Evolutionary conservation across 768 basidiomycete species (phyloP).

Genomic region (Mycena amicta): DNA sequence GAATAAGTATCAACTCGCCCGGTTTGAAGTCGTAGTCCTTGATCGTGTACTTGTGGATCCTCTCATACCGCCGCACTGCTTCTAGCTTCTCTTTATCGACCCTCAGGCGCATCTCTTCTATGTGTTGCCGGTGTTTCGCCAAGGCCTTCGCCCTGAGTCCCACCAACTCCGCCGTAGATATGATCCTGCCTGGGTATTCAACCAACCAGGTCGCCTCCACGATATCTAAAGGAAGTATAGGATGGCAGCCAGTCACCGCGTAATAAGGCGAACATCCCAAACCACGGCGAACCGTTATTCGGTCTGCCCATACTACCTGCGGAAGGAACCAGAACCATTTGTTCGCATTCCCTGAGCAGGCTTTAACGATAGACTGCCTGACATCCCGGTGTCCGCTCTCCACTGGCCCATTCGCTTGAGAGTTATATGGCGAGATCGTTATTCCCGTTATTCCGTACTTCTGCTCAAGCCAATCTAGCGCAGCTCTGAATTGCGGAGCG

Average conservation of each 20-base stretch:
- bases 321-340: conserved; percentile 34
- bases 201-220: conserved; percentile 35
- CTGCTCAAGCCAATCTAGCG: conserved; percentile 25
- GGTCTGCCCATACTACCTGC: conserved; percentile 40
- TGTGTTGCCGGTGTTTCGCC: conserved; percentile 19
- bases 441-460: conserved; percentile 36
- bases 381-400: conserved; percentile 31
- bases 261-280: conserved; percentile 39
- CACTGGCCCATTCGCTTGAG: conserved; percentile 33
- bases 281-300: conserved; percentile 28
- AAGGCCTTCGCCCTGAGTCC: conserved; percentile 25
- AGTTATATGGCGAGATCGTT: conserved; percentile 38
- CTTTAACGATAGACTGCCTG: conserved; percentile 37
- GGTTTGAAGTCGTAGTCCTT: conserved; percentile 29
- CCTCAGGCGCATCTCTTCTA: neutral
- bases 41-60: conserved; percentile 15
- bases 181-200: conserved; percentile 20
- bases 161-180: conserved; percentile 29
- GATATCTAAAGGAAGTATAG: conserved; percentile 35
- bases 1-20: conserved; percentile 31
- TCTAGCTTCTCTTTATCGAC: neutral
- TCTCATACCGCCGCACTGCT: neutral
- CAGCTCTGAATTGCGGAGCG: conserved; percentile 28
- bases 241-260: conserved; percentile 32
- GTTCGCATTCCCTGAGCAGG: conserved; percentile 29